Conservation (phyloP, 768 basidiomycete genomes). For the Auriscalpium orientale region DNA sequence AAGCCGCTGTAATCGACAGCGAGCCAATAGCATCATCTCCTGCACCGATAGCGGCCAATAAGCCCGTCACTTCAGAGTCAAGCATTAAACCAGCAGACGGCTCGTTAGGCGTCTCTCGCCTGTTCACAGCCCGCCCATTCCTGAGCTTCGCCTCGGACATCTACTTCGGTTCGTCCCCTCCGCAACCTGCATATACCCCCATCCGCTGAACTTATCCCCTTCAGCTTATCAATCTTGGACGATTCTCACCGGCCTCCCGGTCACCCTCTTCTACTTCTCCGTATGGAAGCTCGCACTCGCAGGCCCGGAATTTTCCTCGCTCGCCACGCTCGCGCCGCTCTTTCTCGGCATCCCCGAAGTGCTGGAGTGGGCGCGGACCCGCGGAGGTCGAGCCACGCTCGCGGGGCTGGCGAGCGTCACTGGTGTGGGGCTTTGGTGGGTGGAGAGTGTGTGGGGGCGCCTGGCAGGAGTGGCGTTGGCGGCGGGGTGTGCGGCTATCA, state of each 20-base stretch:
- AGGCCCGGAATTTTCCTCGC: constrained; percentile 70
- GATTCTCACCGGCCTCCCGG: constrained; percentile 68
- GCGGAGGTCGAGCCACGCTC: constrained; percentile 3
- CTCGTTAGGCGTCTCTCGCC: neutral
- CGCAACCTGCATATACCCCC: neutral
- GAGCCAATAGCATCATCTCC: neutral
- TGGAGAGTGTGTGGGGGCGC: constrained; percentile 12
- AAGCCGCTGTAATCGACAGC: constrained; percentile 1
- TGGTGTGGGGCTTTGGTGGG: constrained; percentile 13
- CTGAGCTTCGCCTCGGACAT: constrained; percentile 34
- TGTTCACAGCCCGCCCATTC: neutral
- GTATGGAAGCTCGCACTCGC: constrained; percentile 85
- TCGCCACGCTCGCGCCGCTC: constrained; percentile 63
- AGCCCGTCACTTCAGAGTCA: no score
- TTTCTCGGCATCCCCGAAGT: constrained; percentile 48
- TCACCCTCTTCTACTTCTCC: constrained; percentile 85
- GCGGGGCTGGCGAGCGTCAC: constrained; percentile 1
- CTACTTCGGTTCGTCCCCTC: constrained; percentile 49
- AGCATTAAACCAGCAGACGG: neutral
- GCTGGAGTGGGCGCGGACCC: constrained; percentile 1
- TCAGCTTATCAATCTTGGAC: constrained; percentile 80
- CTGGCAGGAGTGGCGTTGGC: constrained; percentile 10
- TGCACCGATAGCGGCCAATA: no score
- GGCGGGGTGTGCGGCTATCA: constrained; percentile 5
- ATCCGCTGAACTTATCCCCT: neutral